Base-by-base conservation (phyloP, 2,329 filamentous ascomycete genomes). In the Chaetomiaceae sp. region DNA sequence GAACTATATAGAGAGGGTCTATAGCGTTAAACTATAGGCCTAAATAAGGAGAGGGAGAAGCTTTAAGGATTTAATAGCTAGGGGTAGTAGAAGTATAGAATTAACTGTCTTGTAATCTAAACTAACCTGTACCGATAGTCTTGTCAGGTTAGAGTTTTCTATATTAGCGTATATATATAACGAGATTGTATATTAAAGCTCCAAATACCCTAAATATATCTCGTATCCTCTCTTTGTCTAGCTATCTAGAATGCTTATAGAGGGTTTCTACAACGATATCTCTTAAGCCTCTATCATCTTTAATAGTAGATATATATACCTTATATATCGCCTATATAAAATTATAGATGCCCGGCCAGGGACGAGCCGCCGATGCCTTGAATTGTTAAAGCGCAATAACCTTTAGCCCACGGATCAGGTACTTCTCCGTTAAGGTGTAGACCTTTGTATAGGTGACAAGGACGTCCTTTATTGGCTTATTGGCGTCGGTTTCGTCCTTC, bases 371-470 rank as follows among this genome's bases (percentile, higher is more conserved):
- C 2, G n/a, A n/a, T n/a, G 34, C 33, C 41, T 41, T 52, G 49
- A 52, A 52, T 40, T 41, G 41, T 46, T 34, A 42, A 46, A 52
- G 33, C 25, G 49, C 41, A 14, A 52, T 42, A n/a, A 42, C 42
- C 42, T 52, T 52, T 20, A 52, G 41, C 25, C 49, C 42, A 25
- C 21, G 34, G 41, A 52, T 46, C 25, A 51, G 23, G 18, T 51
- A 51, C 41, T 51, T 51, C 18, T 51, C 48, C 27, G 33, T 41
- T 20, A 52, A 33, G 27, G 49, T 25, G 41, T 52, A 52, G 18
- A 52, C 42, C 27, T 40, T 46, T 25, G 34, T 34, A 52, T 52
- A 42, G 14, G 49, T 52, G 23, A 46, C 4, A 46, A 46, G 25
- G 42, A 33, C 27, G n/a, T 40, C 49, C 49, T 13, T 8, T 5